Evolutionary conservation across 106 monocot species (phyloP).

Genomic region (Dendrobium nobile): DNA sequence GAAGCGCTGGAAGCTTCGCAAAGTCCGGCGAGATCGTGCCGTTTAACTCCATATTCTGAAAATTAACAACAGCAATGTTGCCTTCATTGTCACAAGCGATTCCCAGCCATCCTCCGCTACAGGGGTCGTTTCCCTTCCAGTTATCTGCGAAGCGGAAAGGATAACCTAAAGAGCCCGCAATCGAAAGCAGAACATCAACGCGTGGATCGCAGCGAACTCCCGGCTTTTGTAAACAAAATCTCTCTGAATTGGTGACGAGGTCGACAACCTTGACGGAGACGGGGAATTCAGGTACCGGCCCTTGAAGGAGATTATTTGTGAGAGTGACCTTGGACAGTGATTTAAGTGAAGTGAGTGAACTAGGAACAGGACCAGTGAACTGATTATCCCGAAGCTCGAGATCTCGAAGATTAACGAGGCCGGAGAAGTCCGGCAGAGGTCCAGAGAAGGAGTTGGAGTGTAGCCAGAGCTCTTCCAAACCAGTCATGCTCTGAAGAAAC

Average conservation of each 20-base stretch:
- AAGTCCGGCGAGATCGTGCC: conserved; percentile 48
- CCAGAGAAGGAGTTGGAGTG: conserved; percentile 63
- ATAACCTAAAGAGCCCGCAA: conserved; percentile 32
- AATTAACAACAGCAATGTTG: conserved; percentile 43
- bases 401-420: conserved; percentile 19
- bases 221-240: conserved; percentile 32
- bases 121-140: conserved; percentile 67
- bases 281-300: conserved; percentile 32
- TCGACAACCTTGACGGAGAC: conserved; percentile 20
- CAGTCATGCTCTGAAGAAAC: conserved; percentile 37
- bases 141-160: conserved; percentile 35
- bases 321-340: conserved; percentile 20
- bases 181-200: conserved; percentile 26
- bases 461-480: conserved; percentile 44
- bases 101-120: conserved; percentile 42
- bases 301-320: conserved; percentile 57
- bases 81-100: conserved; percentile 33
- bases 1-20: conserved; percentile 29
- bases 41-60: conserved; percentile 42
- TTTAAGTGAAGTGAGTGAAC: conserved; percentile 17
- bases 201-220: conserved; percentile 41
- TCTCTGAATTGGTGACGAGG: conserved; percentile 28
- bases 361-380: conserved; percentile 43
- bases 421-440: conserved; percentile 49
- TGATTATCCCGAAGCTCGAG: conserved; percentile 49